Conservation (phyloP, 1,284 basidiomycete genomes). For the Testicularia cyperi region DNA sequence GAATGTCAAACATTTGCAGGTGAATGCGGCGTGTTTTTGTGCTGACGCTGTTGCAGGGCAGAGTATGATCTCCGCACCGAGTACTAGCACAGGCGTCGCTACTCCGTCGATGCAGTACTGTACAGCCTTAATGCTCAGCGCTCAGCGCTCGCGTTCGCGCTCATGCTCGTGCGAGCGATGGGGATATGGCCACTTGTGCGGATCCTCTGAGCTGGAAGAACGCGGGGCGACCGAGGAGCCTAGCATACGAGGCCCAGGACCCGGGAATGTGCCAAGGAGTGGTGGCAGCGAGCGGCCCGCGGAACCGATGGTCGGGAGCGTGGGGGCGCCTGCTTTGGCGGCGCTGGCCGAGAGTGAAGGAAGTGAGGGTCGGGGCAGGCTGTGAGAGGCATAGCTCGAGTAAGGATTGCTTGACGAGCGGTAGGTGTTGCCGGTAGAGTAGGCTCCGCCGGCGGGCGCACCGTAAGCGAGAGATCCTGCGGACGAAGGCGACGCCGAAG, state of each 20-base stretch:
- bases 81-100: no score
- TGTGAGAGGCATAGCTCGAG: conserved; percentile 34
- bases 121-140: not conserved
- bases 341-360: conserved; percentile 20
- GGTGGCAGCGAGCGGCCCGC: conserved; percentile 33
- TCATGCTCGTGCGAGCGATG: conserved; percentile 9
- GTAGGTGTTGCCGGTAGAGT: conserved; percentile 23
- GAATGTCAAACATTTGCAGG: no score
- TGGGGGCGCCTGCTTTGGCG: conserved; percentile 14
- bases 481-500: conserved; percentile 2
- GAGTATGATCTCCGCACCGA: no score
- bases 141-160: no score
- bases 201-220: conserved; percentile 6
- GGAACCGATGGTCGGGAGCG: conserved; percentile 22
- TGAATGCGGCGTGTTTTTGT: no score
- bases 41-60: no score
- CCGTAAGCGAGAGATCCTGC: conserved; percentile 1
- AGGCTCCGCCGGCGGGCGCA: conserved; percentile 3
- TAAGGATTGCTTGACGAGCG: conserved; percentile 27
- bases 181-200: conserved; percentile 27
- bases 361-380: conserved; percentile 24
- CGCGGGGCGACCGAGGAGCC: not conserved
- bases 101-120: not conserved
- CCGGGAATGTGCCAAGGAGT: conserved; percentile 27
- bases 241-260: conserved; percentile 2